Conservation (phyloP, 495 filamentous ascomycete species). For the Penicillium canescens region DNA sequence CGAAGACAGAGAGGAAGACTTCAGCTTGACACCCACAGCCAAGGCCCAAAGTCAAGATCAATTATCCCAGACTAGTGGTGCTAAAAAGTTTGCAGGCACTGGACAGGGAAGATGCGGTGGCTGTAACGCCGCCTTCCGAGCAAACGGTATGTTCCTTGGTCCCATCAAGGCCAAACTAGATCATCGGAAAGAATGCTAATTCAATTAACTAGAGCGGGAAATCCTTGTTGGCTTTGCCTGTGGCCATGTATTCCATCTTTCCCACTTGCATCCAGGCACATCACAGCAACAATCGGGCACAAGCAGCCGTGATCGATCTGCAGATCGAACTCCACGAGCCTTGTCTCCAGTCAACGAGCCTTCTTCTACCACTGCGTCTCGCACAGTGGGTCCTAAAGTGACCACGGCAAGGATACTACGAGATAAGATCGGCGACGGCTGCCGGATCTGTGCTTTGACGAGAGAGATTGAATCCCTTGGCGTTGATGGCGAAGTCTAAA, state of each 20-base stretch:
- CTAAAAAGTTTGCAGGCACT: constrained; percentile 23
- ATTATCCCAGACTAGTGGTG: constrained; percentile 12
- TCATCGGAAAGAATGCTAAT: neutral
- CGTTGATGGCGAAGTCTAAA: constrained; percentile 17
- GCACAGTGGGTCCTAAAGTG: constrained; percentile 83
- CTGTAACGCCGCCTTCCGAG: constrained; percentile 59
- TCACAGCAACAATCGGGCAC: constrained; percentile 27
- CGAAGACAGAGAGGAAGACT: constrained; percentile 28
- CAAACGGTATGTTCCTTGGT: constrained; percentile 44
- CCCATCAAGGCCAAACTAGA: neutral
- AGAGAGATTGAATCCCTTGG: constrained; percentile 42
- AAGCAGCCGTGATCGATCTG: constrained; percentile 12
- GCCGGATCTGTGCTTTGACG: constrained; percentile 60
- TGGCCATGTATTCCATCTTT: constrained; percentile 86
- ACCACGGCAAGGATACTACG: constrained; percentile 79
- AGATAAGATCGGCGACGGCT: constrained; percentile 68
- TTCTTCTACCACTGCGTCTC: constrained; percentile 35
- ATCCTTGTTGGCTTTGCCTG: constrained; percentile 90
- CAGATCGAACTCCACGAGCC: constrained; percentile 32
- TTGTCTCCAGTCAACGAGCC: constrained; percentile 24
- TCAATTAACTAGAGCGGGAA: constrained; percentile 57
- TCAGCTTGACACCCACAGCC: constrained; percentile 38
- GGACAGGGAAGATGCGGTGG: constrained; percentile 51
- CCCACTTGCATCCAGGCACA: constrained; percentile 62
- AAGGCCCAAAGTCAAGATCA: constrained; percentile 28